Evolutionary conservation across 2,329 filamentous ascomycete genomes (phyloP), one percentile per base, ranked within the genome.

Genomic region (Anthostomella pinea): DNA sequence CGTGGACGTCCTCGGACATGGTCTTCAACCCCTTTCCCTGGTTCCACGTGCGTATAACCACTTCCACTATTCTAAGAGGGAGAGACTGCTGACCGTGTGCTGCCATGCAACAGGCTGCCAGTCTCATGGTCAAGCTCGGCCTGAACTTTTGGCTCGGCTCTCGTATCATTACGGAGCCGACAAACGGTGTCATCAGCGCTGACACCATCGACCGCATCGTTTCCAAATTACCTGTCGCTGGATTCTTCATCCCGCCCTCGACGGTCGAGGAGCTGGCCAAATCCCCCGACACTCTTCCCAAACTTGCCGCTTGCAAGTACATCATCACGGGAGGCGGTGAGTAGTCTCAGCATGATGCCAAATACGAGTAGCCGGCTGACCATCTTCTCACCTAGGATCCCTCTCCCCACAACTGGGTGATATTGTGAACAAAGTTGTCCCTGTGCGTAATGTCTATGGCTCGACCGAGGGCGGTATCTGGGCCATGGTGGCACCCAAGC

Each of bases 21-120:
- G 48, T 51, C 30, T 51, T 51, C 37, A 51, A 51, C 35, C 48
- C 48, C 19, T 51, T 51, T 29, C 48, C 48, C 19, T 51, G 48
- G 48, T 51, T 51, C 41, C 48, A 51, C 30, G 47, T 49, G 24
- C 36, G 46, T 46, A 7, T 25, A 3, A 8, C 3, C 6, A 6
- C 24, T 17, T 1, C 3, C 9, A 9, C 8, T 20, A 3, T 8
- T 11, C 5, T 2, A 11, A 3, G 3, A 2, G 2, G n/a, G 10
- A 17, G 4, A 16, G 27, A 29, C 37, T 45, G n/a, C 37, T 28
- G 11, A 28, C 9, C n/a, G n/a, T n/a, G n/a, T n/a, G n/a, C n/a
- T n/a, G n/a, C n/a, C n/a, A 14, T 20, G 9, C 7, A 20, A 2
- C 31, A 46, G 43, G 45, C 48, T 27, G 48, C 48, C 19, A 51